Percentiles rank a stretch among this genome's conserved stretches.
Conservation (phyloP, 2,329 filamentous ascomycete species). For the Pseudogymnoascus sp. region DNA sequence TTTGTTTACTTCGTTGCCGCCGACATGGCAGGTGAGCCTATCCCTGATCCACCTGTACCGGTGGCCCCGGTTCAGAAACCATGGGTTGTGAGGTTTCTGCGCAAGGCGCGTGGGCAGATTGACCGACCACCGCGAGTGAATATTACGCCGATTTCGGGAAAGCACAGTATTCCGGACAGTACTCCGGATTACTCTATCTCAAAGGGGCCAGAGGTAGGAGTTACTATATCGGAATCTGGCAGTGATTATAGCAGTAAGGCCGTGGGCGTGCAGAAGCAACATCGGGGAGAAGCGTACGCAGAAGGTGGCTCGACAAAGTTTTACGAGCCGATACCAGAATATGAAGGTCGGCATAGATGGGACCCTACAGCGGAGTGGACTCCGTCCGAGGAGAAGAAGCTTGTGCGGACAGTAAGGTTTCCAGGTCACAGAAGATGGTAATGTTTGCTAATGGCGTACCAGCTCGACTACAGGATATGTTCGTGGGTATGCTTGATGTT, state of each 20-base stretch:
- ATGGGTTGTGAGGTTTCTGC: neutral
- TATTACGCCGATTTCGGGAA: neutral
- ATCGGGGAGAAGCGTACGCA: neutral
- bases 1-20: neutral
- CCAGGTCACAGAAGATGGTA: neutral
- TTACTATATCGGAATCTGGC: neutral
- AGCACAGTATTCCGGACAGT: neutral
- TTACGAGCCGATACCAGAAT: slow-evolving; percentile 19
- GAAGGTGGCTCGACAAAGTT: slow-evolving; percentile 14
- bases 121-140: slow-evolving; percentile 3
- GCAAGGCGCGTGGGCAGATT: slow-evolving; percentile 10
- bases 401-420: slow-evolving; percentile 20
- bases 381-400: slow-evolving; percentile 21
- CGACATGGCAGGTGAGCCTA: neutral
- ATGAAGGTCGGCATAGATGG: slow-evolving; percentile 22
- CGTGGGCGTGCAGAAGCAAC: neutral
- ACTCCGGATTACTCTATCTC: neutral
- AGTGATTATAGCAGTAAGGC: neutral
- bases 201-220: neutral
- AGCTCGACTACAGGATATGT: slow-evolving; percentile 18
- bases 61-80: neutral
- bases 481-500: slow-evolving; percentile 51
- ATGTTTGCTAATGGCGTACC: neutral
- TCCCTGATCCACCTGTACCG: neutral
- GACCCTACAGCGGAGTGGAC: slow-evolving; percentile 23